Conservation (phyloP, 192 early-diverging fungal genomes). For the Gaertneriomyces sp. region DNA sequence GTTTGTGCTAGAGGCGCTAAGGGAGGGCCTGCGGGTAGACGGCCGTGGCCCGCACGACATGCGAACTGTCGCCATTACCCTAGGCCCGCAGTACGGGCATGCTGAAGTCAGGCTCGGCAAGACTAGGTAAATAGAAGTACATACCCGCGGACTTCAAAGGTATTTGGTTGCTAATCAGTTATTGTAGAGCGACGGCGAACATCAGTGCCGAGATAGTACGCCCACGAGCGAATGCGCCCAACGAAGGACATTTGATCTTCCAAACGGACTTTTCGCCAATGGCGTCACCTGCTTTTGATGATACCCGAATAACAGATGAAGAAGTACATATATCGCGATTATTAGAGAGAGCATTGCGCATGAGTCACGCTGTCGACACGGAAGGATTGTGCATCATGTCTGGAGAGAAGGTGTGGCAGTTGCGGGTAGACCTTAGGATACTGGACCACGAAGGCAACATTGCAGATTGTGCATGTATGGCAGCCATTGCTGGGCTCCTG, state of each 20-base stretch:
- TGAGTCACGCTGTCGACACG: conserved; percentile 85
- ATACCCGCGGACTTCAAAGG: background rate
- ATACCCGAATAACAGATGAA: conserved; percentile 67
- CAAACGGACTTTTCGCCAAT: conserved; percentile 85
- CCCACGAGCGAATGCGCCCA: conserved; percentile 57
- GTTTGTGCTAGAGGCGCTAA: conserved; percentile 71
- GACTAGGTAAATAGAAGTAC: conserved; percentile 47
- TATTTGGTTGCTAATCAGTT: background rate
- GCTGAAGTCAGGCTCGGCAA: conserved; percentile 78
- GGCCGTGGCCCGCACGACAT: conserved; percentile 74
- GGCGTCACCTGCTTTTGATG: conserved; percentile 74
- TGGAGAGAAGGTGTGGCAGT: conserved; percentile 92
- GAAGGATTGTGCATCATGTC: conserved; percentile 96
- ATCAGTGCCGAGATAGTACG: conserved; percentile 54
- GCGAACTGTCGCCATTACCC: conserved; percentile 56
- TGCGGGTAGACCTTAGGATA: conserved; percentile 87
- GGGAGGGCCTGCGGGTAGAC: conserved; percentile 70
- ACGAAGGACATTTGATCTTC: conserved; percentile 83
- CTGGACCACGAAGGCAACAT: conserved; percentile 94
- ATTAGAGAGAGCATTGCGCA: conserved; percentile 82
- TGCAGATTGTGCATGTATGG: conserved; percentile 85
- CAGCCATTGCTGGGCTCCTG: conserved; percentile 80
- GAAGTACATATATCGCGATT: conserved; percentile 82
- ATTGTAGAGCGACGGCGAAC: conserved; percentile 41
- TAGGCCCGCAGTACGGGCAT: conserved; percentile 69